These are phyloP conservation scores for Zygosaccharomyces gambellarensis DNA, from an alignment of 805 yeast species.

Conservation along the genomic window DNA sequence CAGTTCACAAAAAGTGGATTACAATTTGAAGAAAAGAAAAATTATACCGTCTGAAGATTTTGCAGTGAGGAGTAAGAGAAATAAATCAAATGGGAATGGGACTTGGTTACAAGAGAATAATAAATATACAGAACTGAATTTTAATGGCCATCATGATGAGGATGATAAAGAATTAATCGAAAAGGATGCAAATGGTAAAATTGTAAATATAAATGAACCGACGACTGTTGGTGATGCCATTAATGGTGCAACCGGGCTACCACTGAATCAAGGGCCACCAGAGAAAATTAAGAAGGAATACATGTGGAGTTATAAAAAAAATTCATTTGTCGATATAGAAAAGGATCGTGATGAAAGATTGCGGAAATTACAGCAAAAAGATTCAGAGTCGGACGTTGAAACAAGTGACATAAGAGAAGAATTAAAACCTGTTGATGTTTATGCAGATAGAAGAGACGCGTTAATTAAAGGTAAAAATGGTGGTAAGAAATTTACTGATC, in stretches of 20 bases:
- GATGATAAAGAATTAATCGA: constrained; percentile 11
- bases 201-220: constrained; percentile 47
- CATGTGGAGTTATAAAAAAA: constrained; percentile 43
- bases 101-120: neutral
- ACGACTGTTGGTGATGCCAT: constrained; percentile 44
- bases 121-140: constrained; percentile 2
- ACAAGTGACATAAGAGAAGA: constrained; percentile 34
- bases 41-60: constrained; percentile 28
- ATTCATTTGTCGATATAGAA: constrained; percentile 11
- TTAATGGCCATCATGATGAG: neutral
- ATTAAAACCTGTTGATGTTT: constrained; percentile 17
- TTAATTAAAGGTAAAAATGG: constrained; percentile 5
- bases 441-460: constrained; percentile 13
- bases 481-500: constrained; percentile 8
- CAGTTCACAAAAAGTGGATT: constrained; percentile 31
- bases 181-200: constrained; percentile 20
- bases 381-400: constrained; percentile 25
- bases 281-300: constrained; percentile 52
- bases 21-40: constrained; percentile 30
- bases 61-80: constrained; percentile 8
- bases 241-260: constrained; percentile 66
- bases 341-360: constrained; percentile 17
- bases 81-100: constrained; percentile 2
- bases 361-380: constrained; percentile 1
- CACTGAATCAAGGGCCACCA: constrained; percentile 66